Evolutionary conservation across 2,329 filamentous ascomycete species (phyloP).

Genomic region (Monilinia fructicola): DNA sequence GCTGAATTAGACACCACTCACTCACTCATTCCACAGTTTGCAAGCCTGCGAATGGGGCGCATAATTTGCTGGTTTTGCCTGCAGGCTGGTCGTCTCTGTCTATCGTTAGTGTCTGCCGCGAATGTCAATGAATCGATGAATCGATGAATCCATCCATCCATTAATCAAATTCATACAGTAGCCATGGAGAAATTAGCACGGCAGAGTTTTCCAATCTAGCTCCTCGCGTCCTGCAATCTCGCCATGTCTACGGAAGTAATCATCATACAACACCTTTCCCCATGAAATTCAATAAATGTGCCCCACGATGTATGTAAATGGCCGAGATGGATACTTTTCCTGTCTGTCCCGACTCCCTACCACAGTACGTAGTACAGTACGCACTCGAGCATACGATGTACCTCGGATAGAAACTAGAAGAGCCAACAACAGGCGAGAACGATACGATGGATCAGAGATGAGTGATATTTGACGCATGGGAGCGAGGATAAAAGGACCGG

Average conservation of each 20-base stretch:
- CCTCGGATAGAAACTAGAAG: too few relatives aligned
- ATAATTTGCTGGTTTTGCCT: conserved; percentile 1
- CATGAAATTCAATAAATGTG: conserved; percentile 14
- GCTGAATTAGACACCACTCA: too few relatives aligned
- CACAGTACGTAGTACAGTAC: too few relatives aligned
- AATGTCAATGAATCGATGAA: not conserved
- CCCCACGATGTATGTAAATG: not conserved
- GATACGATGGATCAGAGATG: not conserved
- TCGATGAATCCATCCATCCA: not conserved
- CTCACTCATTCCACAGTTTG: not conserved
- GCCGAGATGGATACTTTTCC: too few relatives aligned
- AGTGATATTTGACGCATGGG: not conserved
- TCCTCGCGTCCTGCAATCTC: not conserved
- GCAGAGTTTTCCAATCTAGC: not conserved
- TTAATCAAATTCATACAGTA: conserved; percentile 7
- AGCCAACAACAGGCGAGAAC: too few relatives aligned
- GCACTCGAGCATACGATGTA: too few relatives aligned
- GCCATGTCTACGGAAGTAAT: too few relatives aligned
- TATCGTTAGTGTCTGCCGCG: conserved; percentile 2
- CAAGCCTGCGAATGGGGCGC: conserved; percentile 11
- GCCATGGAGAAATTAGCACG: conserved; percentile 5
- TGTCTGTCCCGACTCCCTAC: too few relatives aligned
- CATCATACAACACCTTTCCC: not conserved
- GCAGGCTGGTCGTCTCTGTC: not conserved
- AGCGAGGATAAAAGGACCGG: conserved; percentile 19